phyloP scores from a whole-genome alignment of 805 yeast species.

The Kregervanrija delftensis region DNA sequence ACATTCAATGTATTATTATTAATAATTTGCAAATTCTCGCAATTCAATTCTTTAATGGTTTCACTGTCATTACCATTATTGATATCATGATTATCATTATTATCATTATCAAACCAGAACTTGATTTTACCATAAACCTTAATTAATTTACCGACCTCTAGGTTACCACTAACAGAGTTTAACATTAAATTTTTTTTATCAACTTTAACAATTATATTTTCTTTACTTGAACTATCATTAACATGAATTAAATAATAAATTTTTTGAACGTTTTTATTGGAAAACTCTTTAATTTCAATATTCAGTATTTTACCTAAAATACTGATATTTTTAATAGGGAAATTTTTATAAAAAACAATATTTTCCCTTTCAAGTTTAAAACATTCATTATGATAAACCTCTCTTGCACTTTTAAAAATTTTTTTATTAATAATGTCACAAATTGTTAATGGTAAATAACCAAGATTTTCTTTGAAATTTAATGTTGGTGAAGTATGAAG shows the following conservation, averaged over 20 bases:
- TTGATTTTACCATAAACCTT: constrained; percentile 27
- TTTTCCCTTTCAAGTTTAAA: constrained; percentile 2
- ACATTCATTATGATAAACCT: constrained; percentile 24
- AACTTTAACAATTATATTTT: constrained; percentile 22
- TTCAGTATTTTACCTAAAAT: constrained; percentile 32
- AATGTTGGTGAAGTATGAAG: constrained; percentile 29
- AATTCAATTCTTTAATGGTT: no score
- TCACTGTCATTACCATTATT: no score
- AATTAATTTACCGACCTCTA: constrained; percentile 4
- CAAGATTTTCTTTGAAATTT: constrained; percentile 4
- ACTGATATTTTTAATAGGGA: constrained; percentile 30
- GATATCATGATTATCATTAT: no score
- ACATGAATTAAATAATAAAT: constrained; percentile 19
- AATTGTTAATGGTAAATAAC: constrained; percentile 26
- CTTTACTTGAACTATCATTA: constrained; percentile 26
- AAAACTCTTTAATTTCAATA: constrained; percentile 20
- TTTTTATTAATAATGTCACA: constrained; percentile 21
- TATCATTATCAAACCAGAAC: constrained; percentile 11
- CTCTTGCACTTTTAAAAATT: constrained; percentile 8
- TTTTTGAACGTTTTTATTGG: background rate
- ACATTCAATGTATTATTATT: background rate
- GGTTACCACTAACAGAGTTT: constrained; percentile 24
- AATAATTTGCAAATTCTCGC: no score
- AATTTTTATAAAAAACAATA: no score
- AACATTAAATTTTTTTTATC: constrained; percentile 20